Percentiles rank a stretch among this genome's conserved stretches.
Conservation (phyloP, 2,329 filamentous ascomycete genomes). For the Plenodomus tracheiphilus region DNA sequence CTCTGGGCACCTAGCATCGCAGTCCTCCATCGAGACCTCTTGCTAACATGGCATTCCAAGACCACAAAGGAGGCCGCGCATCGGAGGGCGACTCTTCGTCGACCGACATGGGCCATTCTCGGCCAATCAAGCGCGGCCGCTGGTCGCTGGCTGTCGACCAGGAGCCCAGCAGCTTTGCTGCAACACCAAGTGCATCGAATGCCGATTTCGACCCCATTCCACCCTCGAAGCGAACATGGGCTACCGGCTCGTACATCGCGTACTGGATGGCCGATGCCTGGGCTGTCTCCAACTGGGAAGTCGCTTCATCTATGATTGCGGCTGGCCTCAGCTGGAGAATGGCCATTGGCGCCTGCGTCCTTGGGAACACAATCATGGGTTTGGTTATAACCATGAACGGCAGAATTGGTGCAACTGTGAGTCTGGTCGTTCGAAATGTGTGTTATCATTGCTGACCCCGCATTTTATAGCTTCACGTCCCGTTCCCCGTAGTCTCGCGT, state of each 20-base stretch:
- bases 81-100: constrained; percentile 5
- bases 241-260: constrained; percentile 37
- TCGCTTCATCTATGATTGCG: constrained; percentile 38
- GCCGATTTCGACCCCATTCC: constrained; percentile 46
- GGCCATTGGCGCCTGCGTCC: constrained; percentile 39
- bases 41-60: constrained; percentile 6
- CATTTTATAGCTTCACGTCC: constrained; percentile 22
- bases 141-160: constrained; percentile 26
- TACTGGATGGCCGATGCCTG: constrained; percentile 49
- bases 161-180: constrained; percentile 42
- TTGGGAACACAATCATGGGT: constrained; percentile 36
- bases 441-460: constrained; percentile 4
- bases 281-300: constrained; percentile 46
- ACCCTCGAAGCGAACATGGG: constrained; percentile 44
- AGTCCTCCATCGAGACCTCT: neutral
- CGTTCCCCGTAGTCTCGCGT: constrained; percentile 27
- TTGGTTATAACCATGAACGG: constrained; percentile 33
- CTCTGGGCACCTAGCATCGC: neutral
- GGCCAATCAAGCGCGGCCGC: neutral
- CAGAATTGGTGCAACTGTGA: constrained; percentile 28
- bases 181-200: constrained; percentile 39
- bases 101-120: neutral
- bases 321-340: constrained; percentile 32
- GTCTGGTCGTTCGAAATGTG: neutral
- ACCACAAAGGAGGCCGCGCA: constrained; percentile 6